Evolutionary conservation across 1,139 yeast species (phyloP).

Genomic region (Pneumocystis jirovecii): DNA sequence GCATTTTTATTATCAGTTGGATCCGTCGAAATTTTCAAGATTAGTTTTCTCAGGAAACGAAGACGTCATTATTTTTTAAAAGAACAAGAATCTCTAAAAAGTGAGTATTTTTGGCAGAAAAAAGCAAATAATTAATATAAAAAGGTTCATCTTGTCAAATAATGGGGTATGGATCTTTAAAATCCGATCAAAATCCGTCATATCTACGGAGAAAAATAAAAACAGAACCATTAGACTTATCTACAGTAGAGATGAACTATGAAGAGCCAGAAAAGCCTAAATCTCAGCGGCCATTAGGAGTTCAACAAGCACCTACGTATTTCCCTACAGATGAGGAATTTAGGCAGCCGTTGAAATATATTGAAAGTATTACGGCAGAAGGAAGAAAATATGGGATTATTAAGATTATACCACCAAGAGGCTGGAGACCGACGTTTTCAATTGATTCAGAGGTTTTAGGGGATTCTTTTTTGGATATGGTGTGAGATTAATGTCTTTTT

Average conservation of each 20-base stretch:
- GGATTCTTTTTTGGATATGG: background rate
- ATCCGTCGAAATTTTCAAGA: background rate
- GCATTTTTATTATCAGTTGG: background rate
- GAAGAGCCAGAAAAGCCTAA: background rate
- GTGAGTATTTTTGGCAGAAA: background rate
- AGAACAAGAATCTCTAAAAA: background rate
- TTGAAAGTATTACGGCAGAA: slow-evolving; percentile 19
- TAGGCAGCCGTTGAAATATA: slow-evolving; percentile 32
- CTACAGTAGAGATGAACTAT: background rate
- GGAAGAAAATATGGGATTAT: slow-evolving; percentile 57
- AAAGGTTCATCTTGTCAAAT: background rate
- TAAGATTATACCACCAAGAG: slow-evolving; percentile 44
- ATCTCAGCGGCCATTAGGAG: slow-evolving; percentile 18
- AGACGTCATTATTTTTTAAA: background rate
- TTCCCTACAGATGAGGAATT: slow-evolving; percentile 33
- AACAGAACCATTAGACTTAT: background rate
- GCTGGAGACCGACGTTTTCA: slow-evolving; percentile 29
- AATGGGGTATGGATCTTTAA: background rate
- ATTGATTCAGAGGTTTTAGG: slow-evolving; percentile 33
- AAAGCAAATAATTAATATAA: background rate
- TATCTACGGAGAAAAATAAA: background rate
- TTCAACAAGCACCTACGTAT: slow-evolving; percentile 35
- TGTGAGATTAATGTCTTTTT: background rate
- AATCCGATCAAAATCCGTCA: background rate
- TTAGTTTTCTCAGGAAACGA: background rate